Percentiles rank a stretch among this genome's conserved stretches.
These are phyloP conservation scores for Canariomyces notabilis DNA, from an alignment of 2,329 filamentous ascomycete genomes.

Conservation along the genomic window DNA sequence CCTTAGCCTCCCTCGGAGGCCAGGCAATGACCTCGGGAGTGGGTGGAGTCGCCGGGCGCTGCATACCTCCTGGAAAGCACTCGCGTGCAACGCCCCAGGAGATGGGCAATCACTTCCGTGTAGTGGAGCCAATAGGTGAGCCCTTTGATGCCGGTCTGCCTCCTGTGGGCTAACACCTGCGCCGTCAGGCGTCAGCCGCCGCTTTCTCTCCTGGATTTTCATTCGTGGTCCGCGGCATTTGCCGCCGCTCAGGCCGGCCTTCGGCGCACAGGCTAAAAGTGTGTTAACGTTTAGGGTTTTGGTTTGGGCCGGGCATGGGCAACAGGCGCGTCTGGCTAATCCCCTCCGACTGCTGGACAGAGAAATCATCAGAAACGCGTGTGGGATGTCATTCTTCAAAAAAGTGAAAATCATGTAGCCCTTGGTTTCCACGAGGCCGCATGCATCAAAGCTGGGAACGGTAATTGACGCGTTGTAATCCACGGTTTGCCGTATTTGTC, in stretches of 20 bases:
- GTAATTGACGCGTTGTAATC: neutral
- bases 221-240: neutral
- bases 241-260: neutral
- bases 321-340: no score
- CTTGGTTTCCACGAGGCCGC: no score
- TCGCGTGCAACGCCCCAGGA: constrained; percentile 2
- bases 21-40: constrained; percentile 11
- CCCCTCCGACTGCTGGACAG: no score
- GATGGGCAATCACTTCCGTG: constrained; percentile 7
- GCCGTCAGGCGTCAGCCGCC: neutral
- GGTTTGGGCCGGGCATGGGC: no score
- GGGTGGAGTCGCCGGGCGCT: constrained; percentile 12
- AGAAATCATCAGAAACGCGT: no score
- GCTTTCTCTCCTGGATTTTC: neutral
- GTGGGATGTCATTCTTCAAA: no score
- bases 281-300: neutral
- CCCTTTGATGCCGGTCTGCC: neutral
- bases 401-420: no score
- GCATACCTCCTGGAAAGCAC: no score
- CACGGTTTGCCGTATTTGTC: neutral
- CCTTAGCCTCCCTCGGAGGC: neutral
- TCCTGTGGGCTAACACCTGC: neutral
- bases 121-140: constrained; percentile 3
- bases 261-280: neutral
- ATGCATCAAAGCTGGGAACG: neutral